Base-by-base conservation (phyloP, 2,329 filamentous ascomycete genomes). In the Pseudogymnoascus verrucosus region DNA sequence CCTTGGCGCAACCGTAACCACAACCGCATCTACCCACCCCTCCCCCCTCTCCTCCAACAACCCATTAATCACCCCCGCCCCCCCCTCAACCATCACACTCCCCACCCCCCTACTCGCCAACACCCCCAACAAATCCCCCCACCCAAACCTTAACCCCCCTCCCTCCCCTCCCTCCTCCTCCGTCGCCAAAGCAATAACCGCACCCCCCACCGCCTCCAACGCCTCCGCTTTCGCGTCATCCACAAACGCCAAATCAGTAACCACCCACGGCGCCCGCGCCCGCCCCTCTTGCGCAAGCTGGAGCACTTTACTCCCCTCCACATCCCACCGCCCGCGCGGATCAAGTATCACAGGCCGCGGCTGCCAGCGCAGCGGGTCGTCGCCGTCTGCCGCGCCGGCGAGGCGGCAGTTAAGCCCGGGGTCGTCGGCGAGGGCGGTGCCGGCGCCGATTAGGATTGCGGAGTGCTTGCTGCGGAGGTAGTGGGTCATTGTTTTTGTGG, bases 401-500 rank as follows among this genome's bases (percentile, higher is more conserved):
- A 93, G 81, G 16, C 93, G 86, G 72, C 90, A 95, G 74, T 96
- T 97, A 62, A 98, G 79, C 2, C 86, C 87, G 2, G 93, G 93
- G 72, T 96, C 84, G 74, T 98, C 93, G 19, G 90, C 89, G 26
- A 91, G 79, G 6, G 91, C 90, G 1, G 93, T 98, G 2, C 89
- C 89, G 4, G 89, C 90, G 21, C 93, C 93, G 34, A 98, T 80
- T 23, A 96, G 81, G 68, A 97, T 96, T 40, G 90, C 91, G 67
- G 90, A 86, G 76, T 98, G 92, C 14, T 82, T 84, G 11, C 88
- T 87, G 70, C 93, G 90, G 28, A 98, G 83, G 73, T 89, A 91
- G 76, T 98, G 93, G 0, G 93, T 97, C 91, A 98, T 96, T 62
- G 90, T 84, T 76, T 96, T 96, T 39, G 91, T 91, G 67, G 87